Base-by-base conservation (phyloP, 2,329 filamentous ascomycete genomes). In the Pestalotiopsis fici region DNA sequence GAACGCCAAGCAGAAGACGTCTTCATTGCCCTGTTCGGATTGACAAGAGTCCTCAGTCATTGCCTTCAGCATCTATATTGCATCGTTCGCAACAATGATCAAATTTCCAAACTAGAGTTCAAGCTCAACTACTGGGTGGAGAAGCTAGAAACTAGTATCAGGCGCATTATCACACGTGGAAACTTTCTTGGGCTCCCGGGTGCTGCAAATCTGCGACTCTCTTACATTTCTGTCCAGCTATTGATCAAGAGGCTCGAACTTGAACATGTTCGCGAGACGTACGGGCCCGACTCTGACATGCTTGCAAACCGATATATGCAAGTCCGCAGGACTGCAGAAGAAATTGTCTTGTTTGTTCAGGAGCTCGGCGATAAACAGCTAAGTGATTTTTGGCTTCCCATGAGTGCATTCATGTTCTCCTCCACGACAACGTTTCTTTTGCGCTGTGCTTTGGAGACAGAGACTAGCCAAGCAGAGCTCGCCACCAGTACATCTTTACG, bases 371-470 rank as follows among this genome's bases (percentile, higher is more conserved):
- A 78, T 4, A 65, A 76, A 1, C 82, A 86, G 18, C 74, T 86
- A 0, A 75, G 77, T 2, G 85, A 83, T 60, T 87, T 86, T 67
- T 87, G 85, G 84, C 75, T 86, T 2, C 80, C 85, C 0, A 77
- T 83, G 3, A 78, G 79, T 47, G 80, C 83, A 0, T 87, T 85
- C 65, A 77, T 81, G 0, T 80, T 86, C n/a, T 80, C 83, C 0
- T 82, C 83, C 1, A 83, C 86, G 0, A 81, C 83, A 15, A 86
- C 82, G 54, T 86, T 87, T 50, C 73, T 87, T 31, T 74, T 87
- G 9, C 79, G 85, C 2, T 84, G 82, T 66, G 83, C 82, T 0
- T 73, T 87, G 2, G 80, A 85, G 65, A 79, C 80, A 3, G 81
- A 81, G 65, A 80, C 78, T 11, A 78, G 77, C 0, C 72, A 77